Percentiles rank a stretch among this genome's conserved stretches.
Conservation (phyloP, 352 stramenopile species). For the Globisporangium perplexum region DNA sequence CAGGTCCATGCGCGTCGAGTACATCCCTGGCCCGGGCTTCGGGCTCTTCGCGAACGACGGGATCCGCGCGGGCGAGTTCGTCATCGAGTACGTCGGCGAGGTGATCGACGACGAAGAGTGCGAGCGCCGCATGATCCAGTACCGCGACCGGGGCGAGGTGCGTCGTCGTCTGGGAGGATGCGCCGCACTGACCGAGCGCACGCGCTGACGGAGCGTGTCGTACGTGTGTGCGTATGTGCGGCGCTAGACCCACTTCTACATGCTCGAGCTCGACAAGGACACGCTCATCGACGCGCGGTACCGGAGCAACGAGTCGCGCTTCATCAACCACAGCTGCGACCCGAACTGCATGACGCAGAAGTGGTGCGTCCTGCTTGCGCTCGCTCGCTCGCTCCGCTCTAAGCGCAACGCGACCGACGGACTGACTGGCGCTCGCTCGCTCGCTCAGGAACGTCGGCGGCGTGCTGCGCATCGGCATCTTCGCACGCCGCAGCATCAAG, state of each 20-base stretch:
- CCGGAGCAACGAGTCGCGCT: slow-evolving; percentile 91
- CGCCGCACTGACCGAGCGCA: no score
- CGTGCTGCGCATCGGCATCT: slow-evolving; percentile 73
- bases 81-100: slow-evolving; percentile 94
- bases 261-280: slow-evolving; percentile 85
- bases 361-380: slow-evolving; percentile 38
- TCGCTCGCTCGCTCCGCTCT: neutral
- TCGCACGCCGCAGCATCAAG: slow-evolving; percentile 53
- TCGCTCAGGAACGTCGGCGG: slow-evolving; percentile 56
- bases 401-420: neutral
- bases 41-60: slow-evolving; percentile 78
- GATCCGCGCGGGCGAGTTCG: slow-evolving; percentile 78
- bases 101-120: slow-evolving; percentile 89
- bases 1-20: slow-evolving; percentile 50
- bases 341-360: slow-evolving; percentile 95
- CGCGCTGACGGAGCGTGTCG: no score
- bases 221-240: no score
- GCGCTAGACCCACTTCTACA: slow-evolving; percentile 85
- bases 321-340: slow-evolving; percentile 95
- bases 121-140: slow-evolving; percentile 51
- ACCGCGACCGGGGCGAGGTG: slow-evolving; percentile 52
- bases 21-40: slow-evolving; percentile 85
- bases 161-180: neutral
- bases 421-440: neutral
- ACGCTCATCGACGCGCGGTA: slow-evolving; percentile 83